Base-by-base conservation (phyloP, 306 rosid genomes). In the Sophora flavescens region DNA sequence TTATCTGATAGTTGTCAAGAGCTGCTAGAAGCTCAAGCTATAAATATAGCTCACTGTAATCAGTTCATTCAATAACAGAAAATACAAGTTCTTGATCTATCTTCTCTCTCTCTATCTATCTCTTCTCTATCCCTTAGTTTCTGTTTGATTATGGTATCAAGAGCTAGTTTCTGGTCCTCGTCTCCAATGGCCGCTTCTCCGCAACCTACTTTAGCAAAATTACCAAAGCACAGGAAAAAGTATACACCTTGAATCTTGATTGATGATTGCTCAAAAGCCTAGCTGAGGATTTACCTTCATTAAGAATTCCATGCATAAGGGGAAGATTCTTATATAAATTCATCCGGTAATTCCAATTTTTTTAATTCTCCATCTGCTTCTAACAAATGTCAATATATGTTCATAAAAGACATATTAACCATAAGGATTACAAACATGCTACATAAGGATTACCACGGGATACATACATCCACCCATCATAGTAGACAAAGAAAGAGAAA, bases 371-470 rank as follows among this genome's bases (percentile, higher is more conserved):
- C n/a, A 81, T 52, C 28, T 56, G 57, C 72, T 69, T 35, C 26
- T 63, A 30, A 51, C 57, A 69, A 70, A 54, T 15, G 42, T 6
- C 58, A 32, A 35, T 6, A 39, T 22, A 72, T 52, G 26, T 58
- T 77, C 39, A 59, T 57, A 58, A n/a, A 58, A 45, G 61, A 59
- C 59, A 39, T 50, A 67, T 73, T 57, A 60, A 67, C 15, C 14
- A 53, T 36, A 59, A 66, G 44, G 17, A 78, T 12, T 15, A 47
- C 58, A 78, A 59, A 33, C 56, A 78, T 59, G 63, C 83, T 39
- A 52, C 54, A 60, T 72, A 66, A 38, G 67, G 32, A 26, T 45
- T 52, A 70, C 77, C 75, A 75, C 66, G 52, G 72, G 54, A 72
- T 70, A 47, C 30, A 62, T 54, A 7, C 11, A 70, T 61, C 41